Evolutionary conservation across 345 rosid genomes (phyloP).

Genomic region (Lepidium aucheri): DNA sequence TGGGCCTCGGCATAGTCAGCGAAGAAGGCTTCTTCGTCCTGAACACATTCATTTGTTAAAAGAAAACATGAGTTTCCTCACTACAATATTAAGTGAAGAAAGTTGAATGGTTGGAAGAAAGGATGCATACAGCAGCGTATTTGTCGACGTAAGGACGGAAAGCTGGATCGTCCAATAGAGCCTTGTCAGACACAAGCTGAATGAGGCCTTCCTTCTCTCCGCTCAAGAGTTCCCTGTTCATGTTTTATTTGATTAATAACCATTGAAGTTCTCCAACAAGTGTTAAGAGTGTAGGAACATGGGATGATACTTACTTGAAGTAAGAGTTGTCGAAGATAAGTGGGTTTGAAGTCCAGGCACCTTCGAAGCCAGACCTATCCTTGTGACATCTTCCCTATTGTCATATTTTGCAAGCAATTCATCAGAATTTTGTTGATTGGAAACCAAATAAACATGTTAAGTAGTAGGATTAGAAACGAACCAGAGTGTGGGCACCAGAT

Average conservation of each 20-base stretch:
- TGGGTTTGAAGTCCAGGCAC: constrained; percentile 87
- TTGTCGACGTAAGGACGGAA: constrained; percentile 89
- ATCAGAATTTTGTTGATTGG: not conserved
- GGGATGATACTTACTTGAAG: constrained; percentile 51
- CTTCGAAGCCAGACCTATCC: constrained; percentile 97
- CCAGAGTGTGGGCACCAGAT: constrained; percentile 96
- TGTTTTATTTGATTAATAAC: not conserved
- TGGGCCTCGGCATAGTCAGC: constrained; percentile 77
- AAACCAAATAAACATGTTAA: not conserved
- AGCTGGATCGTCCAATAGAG: constrained; percentile 69
- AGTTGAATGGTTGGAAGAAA: not conserved
- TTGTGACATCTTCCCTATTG: constrained; percentile 86
- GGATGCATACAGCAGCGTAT: constrained; percentile 61
- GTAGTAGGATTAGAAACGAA: constrained; percentile 21
- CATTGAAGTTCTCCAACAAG: not conserved
- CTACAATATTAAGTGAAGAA: not conserved
- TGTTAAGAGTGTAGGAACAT: not conserved
- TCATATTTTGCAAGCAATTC: not conserved
- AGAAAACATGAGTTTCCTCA: not conserved
- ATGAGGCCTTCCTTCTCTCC: constrained; percentile 86
- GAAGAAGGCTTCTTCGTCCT: constrained; percentile 95
- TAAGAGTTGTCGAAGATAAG: constrained; percentile 87
- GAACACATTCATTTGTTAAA: constrained; percentile 9
- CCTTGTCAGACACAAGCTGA: constrained; percentile 75
- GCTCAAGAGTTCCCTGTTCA: constrained; percentile 62